Base-by-base conservation (phyloP, 768 basidiomycete species). In the Boletus insuetus region DNA sequence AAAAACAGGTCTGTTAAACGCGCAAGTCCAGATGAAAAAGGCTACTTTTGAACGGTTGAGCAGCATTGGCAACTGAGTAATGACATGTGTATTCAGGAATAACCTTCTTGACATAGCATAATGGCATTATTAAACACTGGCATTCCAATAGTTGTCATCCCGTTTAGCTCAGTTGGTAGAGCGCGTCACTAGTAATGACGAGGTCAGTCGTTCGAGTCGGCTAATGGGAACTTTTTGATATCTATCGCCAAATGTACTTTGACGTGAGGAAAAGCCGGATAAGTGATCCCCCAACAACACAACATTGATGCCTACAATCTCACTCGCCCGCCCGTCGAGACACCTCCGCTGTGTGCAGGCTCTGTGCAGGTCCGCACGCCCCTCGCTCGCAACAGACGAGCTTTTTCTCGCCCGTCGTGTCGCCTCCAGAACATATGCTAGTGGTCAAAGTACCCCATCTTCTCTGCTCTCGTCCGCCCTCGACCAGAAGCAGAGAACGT, bases 171-270 rank as follows among this genome's bases (percentile, higher is more conserved):
- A 71, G 70, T 70, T 73, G 70, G 76, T 82, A 82, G 82, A 82
- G 81, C 82, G 82, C 80, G 79, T 82, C 80, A 83, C 80, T 84
- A 81, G 77, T 82, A 80, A 82, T 82, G 81, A 81, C 80, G 79
- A 82, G 80, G 79, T 82, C 80, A 81, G 79, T 82, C 79, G 82
- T 82, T 82, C 80, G 58, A 82, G 70, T 80, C 80, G 81, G 80
- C 81, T 79, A 76, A 73, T 72, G 70, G 70, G 70, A 71, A 71
- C 13, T 17, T 54, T 51, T 68, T 29, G 29, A 29, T 29, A 2
- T 29, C 29, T 8, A 29, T 29, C 26, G 2, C 26, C 26, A 29
- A 29, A 29, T 29, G 26, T 29, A 9, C 26, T 29, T 26, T 62
- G n/a, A n/a, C n/a, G 38, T 40, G 49, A 34, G 17, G 37, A 40